Evolutionary conservation across 805 yeast species (phyloP), one percentile per base, ranked within the genome.

Genomic region (Candida parachauliodes): DNA sequence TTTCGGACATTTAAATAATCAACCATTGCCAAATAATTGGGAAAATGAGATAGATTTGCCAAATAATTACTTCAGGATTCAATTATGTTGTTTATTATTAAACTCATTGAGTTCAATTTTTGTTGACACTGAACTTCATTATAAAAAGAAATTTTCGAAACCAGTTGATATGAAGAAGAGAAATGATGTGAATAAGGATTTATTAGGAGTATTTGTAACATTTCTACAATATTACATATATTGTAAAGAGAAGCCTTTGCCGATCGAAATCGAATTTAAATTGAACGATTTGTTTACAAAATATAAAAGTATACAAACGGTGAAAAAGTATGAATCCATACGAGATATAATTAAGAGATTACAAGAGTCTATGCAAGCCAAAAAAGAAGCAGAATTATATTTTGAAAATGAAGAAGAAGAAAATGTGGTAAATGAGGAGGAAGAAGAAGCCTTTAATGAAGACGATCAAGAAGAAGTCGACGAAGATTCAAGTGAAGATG

Each of bases 141-240:
- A 30, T 3, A 34, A 28, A 16, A 39, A 29, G 18, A 31, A 17
- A 7, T 35, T 37, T 34, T 3, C 39, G n/a, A 27, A 35, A 14
- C 23, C 19, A n/a, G 15, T 15, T 24, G 37, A 20, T 29, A 2
- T 29, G 8, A 40, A 36, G 31, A 39, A 32, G 34, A 30, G 39
- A 24, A 38, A 38, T 11, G 38, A 42, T 5, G 25, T 43, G 2
- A 45, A 45, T 29, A 47, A 36, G 30, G 46, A 38, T 22, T 39
- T 41, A 12, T 44, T 56, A 5, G 50, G 46, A 14, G 49, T 52
- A 0, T 74, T 82, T 40, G 47, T 81, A 40, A 68, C 68, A 19
- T 81, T 77, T 46, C 79, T 87, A 43, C 93, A 88, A 49, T 88
- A 78, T 54, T 88, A 85, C 51, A 55, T 76, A 4, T 74, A 70